Evolutionary conservation across 108 stramenopile genomes (phyloP).

Genomic region (Schizochytrium sp.): DNA sequence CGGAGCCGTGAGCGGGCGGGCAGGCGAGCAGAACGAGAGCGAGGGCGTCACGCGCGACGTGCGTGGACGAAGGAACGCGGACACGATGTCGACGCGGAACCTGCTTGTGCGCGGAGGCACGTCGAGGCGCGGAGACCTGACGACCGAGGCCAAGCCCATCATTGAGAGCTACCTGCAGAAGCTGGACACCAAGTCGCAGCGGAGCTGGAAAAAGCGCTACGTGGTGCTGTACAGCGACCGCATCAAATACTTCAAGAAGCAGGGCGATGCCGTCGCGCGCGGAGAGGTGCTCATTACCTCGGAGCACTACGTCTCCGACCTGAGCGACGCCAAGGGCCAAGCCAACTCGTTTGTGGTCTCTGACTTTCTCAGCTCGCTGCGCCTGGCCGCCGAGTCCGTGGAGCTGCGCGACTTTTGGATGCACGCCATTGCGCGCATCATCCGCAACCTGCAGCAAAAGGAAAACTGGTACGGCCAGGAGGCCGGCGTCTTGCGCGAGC

Average conservation of each 20-base stretch:
- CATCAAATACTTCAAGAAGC: not conserved
- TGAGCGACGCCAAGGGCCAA: not conserved
- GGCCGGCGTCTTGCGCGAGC: not conserved
- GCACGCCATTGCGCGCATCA: not conserved
- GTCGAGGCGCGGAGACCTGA: too few relatives aligned
- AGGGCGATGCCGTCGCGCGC: not conserved
- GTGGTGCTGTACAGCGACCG: not conserved
- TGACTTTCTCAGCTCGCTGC: not conserved
- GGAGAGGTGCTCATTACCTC: not conserved
- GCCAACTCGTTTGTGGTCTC: not conserved
- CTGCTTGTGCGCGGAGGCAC: too few relatives aligned
- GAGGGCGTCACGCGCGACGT: too few relatives aligned
- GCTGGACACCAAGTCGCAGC: not conserved
- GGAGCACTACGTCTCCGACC: not conserved
- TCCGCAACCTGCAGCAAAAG: not conserved
- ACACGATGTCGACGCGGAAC: too few relatives aligned
- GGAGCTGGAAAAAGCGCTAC: not conserved
- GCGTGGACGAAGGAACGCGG: too few relatives aligned
- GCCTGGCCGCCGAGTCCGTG: not conserved
- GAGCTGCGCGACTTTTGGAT: not conserved
- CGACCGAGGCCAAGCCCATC: not conserved
- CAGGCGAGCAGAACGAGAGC: too few relatives aligned
- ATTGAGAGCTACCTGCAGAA: not conserved
- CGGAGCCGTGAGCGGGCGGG: too few relatives aligned
- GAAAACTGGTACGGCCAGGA: not conserved